Base-by-base conservation (phyloP, 2,329 filamentous ascomycete species). In the Botrytis hyacinthi region DNA sequence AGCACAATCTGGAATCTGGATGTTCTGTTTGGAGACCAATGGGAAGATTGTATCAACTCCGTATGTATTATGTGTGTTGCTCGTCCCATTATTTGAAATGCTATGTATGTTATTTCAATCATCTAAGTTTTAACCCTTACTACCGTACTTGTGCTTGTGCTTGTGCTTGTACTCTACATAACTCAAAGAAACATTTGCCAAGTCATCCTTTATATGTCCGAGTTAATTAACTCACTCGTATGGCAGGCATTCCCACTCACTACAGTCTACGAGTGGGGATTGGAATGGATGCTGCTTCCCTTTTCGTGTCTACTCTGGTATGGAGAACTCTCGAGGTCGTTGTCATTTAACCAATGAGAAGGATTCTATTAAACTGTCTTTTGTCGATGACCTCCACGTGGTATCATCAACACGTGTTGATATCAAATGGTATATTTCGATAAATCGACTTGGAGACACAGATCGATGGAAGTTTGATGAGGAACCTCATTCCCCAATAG, bases 381-480 rank as follows among this genome's bases (percentile, higher is more conserved):
- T 29, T 22, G 35, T 40, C 18, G 63, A 51, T n/a, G 16, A 62
- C 22, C 48, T 40, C 32, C 65, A 67, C 65, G 44, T 67, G 44
- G 63, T 67, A 18, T 67, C 42, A 22, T 67, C 44, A 51, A 67
- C 44, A 67, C 63, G 65, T 67, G 65, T 67, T 67, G 46, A 29
- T 67, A 54, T 10, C 32, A 32, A 40, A 29, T 29, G 29, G 22
- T 37, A 10, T n/a, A 6, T 37, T 51, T 51, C 18, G 32, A 46
- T 29, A 35, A 54, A 46, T 46, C 42, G n/a, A 42, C n/a, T 18
- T 46, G 22, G 62, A 67, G 63, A 67, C 54, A 42, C 61, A 65
- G 26, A 42, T 46, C 61, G 16, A 44, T 14, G 20, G 12, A 63
- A 42, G 61, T 37, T 63, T 63, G 29, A 54, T 37, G n/a, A 35